These are phyloP conservation scores for Rhinocladiella mackenziei DNA, from an alignment of 2,329 filamentous ascomycete genomes.

Conservation along the genomic window DNA sequence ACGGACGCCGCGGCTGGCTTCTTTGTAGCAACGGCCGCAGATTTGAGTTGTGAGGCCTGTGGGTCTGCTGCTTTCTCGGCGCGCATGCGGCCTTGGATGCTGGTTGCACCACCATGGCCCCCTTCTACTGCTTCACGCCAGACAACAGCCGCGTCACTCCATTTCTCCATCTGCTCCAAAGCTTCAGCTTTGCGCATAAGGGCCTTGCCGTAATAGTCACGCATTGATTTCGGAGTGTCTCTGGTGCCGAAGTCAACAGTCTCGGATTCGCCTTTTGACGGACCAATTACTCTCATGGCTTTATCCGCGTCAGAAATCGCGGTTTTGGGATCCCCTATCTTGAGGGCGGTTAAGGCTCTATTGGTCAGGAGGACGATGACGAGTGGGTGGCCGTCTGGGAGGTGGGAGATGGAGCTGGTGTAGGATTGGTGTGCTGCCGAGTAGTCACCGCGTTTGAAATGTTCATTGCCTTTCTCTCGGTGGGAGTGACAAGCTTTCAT, in stretches of 20 bases:
- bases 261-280: slow-evolving; percentile 73
- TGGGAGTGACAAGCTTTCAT: slow-evolving; percentile 73
- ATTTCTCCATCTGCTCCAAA: slow-evolving; percentile 91
- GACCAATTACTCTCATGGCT: slow-evolving; percentile 74
- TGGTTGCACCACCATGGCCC: slow-evolving; percentile 78
- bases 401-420: slow-evolving; percentile 65
- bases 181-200: slow-evolving; percentile 93
- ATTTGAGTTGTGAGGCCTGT: slow-evolving; percentile 38
- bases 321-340: slow-evolving; percentile 85
- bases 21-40: slow-evolving; percentile 39
- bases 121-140: slow-evolving; percentile 82
- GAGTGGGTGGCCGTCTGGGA: slow-evolving; percentile 77
- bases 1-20: slow-evolving; percentile 26
- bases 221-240: slow-evolving; percentile 77
- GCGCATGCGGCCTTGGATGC: slow-evolving; percentile 78
- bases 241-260: slow-evolving; percentile 63
- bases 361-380: slow-evolving; percentile 88
- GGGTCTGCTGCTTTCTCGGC: slow-evolving; percentile 85
- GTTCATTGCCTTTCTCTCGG: slow-evolving; percentile 73
- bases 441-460: slow-evolving; percentile 94
- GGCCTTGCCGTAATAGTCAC: slow-evolving; percentile 88
- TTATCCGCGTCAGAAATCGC: slow-evolving; percentile 80
- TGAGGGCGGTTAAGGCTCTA: slow-evolving; percentile 81
- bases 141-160: slow-evolving; percentile 72
- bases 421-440: slow-evolving; percentile 80